phyloP scores from a whole-genome alignment of 768 basidiomycete species.

The Cantharellus anzutake region DNA sequence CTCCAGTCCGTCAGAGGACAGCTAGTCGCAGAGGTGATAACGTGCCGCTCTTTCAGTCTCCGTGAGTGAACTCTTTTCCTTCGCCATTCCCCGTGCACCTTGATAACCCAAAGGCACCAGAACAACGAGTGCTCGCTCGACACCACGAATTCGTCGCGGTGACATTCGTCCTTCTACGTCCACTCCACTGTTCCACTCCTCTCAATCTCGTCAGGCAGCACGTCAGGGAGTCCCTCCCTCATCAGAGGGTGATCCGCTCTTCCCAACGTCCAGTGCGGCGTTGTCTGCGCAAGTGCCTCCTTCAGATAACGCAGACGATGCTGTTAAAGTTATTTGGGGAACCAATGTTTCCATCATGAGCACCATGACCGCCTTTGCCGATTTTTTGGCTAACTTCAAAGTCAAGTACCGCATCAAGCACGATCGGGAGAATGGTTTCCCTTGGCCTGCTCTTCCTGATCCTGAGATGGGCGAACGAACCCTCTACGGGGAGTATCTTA shows the following conservation, averaged over 20 bases:
- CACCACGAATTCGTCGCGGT: constrained; percentile 54
- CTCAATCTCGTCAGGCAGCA: constrained; percentile 21
- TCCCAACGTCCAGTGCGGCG: constrained; percentile 1
- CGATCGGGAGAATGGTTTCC: constrained; percentile 43
- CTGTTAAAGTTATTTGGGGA: constrained; percentile 79
- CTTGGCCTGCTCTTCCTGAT: constrained; percentile 25
- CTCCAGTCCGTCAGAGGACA: constrained; percentile 27
- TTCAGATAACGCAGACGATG: constrained; percentile 63
- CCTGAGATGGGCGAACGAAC: constrained; percentile 50
- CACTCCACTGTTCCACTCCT: constrained; percentile 30
- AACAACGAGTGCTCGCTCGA: constrained; percentile 30
- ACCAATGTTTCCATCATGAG: constrained; percentile 86
- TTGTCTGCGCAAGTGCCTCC: constrained; percentile 43
- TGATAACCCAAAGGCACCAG: neutral
- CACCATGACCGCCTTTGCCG: constrained; percentile 77
- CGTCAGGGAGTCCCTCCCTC: constrained; percentile 31
- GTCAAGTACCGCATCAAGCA: constrained; percentile 64
- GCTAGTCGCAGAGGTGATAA: neutral
- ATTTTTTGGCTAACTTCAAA: constrained; percentile 85
- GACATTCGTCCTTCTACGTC: constrained; percentile 77
- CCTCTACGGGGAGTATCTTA: constrained; percentile 64
- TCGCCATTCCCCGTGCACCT: neutral
- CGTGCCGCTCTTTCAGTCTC: neutral
- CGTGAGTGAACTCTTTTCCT: neutral
- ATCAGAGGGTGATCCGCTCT: constrained; percentile 21